Evolutionary conservation across 768 basidiomycete species (phyloP), one percentile per base, ranked within the genome.

Genomic region (Lactifluus hygrophoroides): DNA sequence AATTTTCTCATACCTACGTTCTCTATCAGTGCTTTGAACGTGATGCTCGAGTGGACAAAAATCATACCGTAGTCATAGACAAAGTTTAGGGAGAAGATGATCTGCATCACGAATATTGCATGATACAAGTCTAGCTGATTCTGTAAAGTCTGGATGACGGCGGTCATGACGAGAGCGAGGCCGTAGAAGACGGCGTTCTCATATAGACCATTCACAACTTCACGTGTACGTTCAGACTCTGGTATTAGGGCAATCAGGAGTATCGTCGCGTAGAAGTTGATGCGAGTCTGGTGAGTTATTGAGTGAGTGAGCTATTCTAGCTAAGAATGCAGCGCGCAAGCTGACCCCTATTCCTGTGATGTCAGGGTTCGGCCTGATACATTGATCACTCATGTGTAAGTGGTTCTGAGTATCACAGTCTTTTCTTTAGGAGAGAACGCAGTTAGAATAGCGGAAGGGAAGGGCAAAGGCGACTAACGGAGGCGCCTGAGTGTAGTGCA

Each of bases 51-150:
- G 10, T 13, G 14, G 16, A 34, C 13, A 21, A 27, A 30, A 38
- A 35, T 7, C 37, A 16, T 40, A 58, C 57, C 51, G 17, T 53
- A 53, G 16, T 21, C 17, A 35, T 59, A 54, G 23, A 49, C 52
- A 19, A 59, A 34, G 17, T 49, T 45, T 13, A 59, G 47, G 47
- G 47, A 54, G 40, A 49, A 42, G 16, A 43, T 44, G 2, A 49
- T 47, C 19, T 54, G 52, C 58, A 59, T 54, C 19, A 59, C 58
- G 23, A 59, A 54, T 11, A 59, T 59, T 2, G 58, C 58, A 54
- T 59, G 58, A 49, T 54, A 59, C 16, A 59, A 21, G 40, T 54
- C 58, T 9, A 59, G 42, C 25, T 54, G 51, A 3, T 28, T 11
- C n/a, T 59, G 47, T 4, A 49, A 6, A 32, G 51, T 58, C 37